Percentiles rank a stretch among this genome's conserved stretches.
Conservation (phyloP, 2,329 filamentous ascomycete genomes). For the Ciborinia camelliae region DNA sequence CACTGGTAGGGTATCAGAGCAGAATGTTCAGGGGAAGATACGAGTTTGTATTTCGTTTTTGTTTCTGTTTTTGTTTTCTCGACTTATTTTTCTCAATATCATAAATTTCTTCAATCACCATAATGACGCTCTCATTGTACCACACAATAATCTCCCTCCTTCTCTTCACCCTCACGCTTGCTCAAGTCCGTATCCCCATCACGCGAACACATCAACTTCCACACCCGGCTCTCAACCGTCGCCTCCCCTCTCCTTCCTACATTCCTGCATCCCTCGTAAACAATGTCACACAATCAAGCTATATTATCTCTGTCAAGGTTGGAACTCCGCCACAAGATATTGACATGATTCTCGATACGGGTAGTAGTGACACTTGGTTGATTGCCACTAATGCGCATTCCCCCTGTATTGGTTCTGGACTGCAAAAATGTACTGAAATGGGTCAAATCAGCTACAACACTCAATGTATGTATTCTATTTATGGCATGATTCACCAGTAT, state of each 20-base stretch:
- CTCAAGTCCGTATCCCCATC: constrained; percentile 3
- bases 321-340: constrained; percentile 56
- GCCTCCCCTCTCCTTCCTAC: constrained; percentile 21
- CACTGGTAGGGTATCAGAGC: not conserved
- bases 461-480: constrained; percentile 43
- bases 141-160: not conserved
- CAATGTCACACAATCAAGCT: constrained; percentile 52
- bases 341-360: constrained; percentile 56
- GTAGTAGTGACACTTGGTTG: constrained; percentile 61
- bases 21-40: not conserved
- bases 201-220: not conserved
- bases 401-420: constrained; percentile 27
- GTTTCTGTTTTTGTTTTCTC: not conserved
- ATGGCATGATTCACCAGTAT: not conserved
- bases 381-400: constrained; percentile 37
- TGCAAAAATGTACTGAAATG: constrained; percentile 30
- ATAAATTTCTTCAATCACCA: not conserved
- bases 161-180: not conserved
- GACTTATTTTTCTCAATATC: not conserved
- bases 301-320: constrained; percentile 47
- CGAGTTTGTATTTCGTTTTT: not conserved
- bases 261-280: constrained; percentile 39
- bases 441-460: constrained; percentile 37
- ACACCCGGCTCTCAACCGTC: not conserved
- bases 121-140: not conserved